Evolutionary conservation across 148 eudicot species (phyloP).

Genomic region (Rhododendron simsii): DNA sequence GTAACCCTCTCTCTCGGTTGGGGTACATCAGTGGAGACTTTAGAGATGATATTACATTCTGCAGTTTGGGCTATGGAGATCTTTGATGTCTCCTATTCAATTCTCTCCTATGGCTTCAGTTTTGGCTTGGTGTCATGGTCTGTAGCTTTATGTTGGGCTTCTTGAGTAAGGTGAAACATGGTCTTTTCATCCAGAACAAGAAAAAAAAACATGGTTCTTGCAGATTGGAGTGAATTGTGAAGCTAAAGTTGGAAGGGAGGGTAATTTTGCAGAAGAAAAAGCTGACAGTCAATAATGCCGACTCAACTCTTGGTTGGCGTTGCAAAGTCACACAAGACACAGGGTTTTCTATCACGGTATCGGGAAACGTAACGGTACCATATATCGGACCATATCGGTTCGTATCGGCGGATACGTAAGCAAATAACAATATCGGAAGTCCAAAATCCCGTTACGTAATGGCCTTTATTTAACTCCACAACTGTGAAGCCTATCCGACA

Average conservation of each 20-base stretch:
- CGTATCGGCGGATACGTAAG: not conserved
- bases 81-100: not conserved
- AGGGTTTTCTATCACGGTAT: not conserved
- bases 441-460: not conserved
- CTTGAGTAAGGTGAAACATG: not conserved
- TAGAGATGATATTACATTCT: not conserved
- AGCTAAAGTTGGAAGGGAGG: not conserved
- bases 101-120: not conserved
- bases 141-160: too few relatives aligned
- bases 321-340: not conserved
- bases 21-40: not conserved
- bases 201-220: not conserved
- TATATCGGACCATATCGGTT: not conserved
- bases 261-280: not conserved
- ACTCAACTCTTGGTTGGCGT: not conserved
- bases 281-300: not conserved
- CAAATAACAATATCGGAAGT: not conserved
- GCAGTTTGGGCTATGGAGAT: not conserved
- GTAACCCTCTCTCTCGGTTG: too few relatives aligned
- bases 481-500: not conserved
- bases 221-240: not conserved
- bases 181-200: not conserved
- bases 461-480: not conserved
- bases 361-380: not conserved
- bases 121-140: not conserved